A percentile compares a stretch with the other conserved stretches of the same genome.
phyloP scores from a whole-genome alignment of 2,329 filamentous ascomycete genomes.

The Monosporascus ibericus region DNA sequence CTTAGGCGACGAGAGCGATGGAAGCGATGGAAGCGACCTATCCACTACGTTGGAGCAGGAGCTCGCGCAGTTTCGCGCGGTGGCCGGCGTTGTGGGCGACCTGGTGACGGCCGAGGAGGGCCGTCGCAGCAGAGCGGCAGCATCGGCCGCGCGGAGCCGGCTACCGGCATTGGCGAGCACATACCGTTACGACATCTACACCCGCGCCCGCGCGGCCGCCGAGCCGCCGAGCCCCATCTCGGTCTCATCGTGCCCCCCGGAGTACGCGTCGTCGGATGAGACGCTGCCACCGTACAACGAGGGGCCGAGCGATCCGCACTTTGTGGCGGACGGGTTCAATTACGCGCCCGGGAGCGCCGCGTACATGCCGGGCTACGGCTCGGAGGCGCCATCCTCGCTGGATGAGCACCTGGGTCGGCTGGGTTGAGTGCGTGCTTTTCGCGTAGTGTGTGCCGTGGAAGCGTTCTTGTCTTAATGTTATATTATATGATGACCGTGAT shows the following conservation, averaged over 20 bases:
- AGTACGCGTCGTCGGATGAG: conserved; percentile 30
- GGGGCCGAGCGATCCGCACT: conserved; percentile 23
- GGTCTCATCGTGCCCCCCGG: conserved; percentile 17
- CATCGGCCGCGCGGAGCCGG: not conserved
- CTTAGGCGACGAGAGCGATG: conserved; percentile 8
- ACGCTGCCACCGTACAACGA: conserved; percentile 37
- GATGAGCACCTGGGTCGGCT: conserved; percentile 21
- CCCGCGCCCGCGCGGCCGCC: conserved; percentile 12
- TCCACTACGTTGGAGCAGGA: conserved; percentile 41
- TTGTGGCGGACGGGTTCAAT: conserved; percentile 39
- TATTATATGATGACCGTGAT: too few relatives aligned
- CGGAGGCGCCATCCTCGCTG: conserved; percentile 14
- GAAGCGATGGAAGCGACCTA: conserved; percentile 1
- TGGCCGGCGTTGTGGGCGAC: conserved; percentile 38
- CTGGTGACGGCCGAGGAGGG: conserved; percentile 40
- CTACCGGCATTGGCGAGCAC: conserved; percentile 9
- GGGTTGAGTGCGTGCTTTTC: conserved; percentile 8
- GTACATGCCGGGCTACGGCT: conserved; percentile 19
- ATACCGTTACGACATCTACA: conserved; percentile 2
- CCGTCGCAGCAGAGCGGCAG: not conserved
- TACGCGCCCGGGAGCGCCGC: conserved; percentile 27
- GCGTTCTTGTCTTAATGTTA: too few relatives aligned
- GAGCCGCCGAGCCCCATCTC: conserved; percentile 22
- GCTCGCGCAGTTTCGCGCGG: conserved; percentile 41
- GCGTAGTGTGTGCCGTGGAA: too few relatives aligned